Evolutionary conservation across 257 asterid species (phyloP), one percentile per base, ranked within the genome.

Genomic region (Solanum paucissectum): DNA sequence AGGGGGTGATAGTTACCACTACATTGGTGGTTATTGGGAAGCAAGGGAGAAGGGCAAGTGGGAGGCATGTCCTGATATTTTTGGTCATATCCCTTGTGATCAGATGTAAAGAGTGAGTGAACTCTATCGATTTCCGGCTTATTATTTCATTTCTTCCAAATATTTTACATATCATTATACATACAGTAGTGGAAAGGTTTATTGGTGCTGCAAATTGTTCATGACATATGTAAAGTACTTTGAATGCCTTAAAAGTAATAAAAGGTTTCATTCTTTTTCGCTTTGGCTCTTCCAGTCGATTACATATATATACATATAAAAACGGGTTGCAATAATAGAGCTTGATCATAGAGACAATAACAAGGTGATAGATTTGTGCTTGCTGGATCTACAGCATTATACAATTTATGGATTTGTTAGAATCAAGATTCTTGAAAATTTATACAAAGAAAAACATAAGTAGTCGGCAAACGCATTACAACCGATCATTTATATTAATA

Each of bases 21-120:
- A 91, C 42, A 36, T 86, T 32, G 98, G 99, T 87, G 98, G 98
- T n/a, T 96, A 95, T 36, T 96, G 99, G 99, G 99, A 96, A 89
- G 98, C 99, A 66, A 93, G 98, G 91, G 97, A 95, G 86, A 87
- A 88, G 69, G 93, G 94, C 44, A 92, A 92, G 87, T 96, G 99
- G 99, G 98, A 93, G 36, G 91, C 93, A 4, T 94, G 99, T 79
- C 98, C 96, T 9, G 96, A 95, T 90, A 95, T 95, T 90, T 96
- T 96, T 92, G 98, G 98, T 81, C 95, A 94, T 60, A 83, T 93
- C 83, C 88, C 93, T 5, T 84, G 96, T 29, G 95, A 95, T 82
- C 94, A 97, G 84, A 89, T 75, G 37, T 75, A 79, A 87, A 86
- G 95, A 93, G 36, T 89, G 91, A 90, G 92, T 66, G 74, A 85